Evolutionary conservation across 345 rosid genomes (phyloP).

Genomic region (Salix purpurea): DNA sequence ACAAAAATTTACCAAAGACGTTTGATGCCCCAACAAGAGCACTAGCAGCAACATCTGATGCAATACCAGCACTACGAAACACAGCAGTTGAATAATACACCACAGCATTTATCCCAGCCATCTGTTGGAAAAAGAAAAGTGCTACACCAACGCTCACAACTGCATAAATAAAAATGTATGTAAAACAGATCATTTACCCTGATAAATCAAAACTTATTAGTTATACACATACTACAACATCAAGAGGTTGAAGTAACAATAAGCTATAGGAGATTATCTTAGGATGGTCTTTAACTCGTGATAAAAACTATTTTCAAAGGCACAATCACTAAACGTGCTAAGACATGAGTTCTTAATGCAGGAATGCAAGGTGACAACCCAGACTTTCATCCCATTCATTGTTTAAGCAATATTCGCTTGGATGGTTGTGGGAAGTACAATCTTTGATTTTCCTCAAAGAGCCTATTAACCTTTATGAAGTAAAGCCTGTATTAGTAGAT

Average conservation of each 20-base stretch:
- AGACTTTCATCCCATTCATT: not conserved
- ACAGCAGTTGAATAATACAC: conserved; percentile 97
- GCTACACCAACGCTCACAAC: conserved; percentile 98
- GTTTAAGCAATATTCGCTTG: not conserved
- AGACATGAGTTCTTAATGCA: not conserved
- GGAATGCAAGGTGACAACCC: not conserved
- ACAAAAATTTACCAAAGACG: conserved; percentile 61
- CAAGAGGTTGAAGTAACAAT: not conserved
- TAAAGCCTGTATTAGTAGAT: not conserved
- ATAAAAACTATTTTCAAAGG: not conserved
- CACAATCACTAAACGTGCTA: not conserved
- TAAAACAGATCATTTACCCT: not conserved
- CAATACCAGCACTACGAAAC: conserved; percentile 84
- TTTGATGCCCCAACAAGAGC: conserved; percentile 98
- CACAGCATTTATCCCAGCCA: conserved; percentile 98
- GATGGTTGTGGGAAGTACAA: not conserved
- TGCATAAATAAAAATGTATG: conserved; percentile 28
- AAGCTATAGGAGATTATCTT: not conserved
- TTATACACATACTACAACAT: not conserved
- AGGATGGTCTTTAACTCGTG: not conserved
- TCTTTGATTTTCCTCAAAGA: not conserved
- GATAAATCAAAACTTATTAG: not conserved
- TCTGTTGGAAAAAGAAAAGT: conserved; percentile 94
- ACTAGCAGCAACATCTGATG: conserved; percentile 98
- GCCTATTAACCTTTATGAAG: not conserved